Evolutionary conservation across 495 filamentous ascomycete genomes (phyloP).

Genomic region (Hyphodiscus hymeniophilus): DNA sequence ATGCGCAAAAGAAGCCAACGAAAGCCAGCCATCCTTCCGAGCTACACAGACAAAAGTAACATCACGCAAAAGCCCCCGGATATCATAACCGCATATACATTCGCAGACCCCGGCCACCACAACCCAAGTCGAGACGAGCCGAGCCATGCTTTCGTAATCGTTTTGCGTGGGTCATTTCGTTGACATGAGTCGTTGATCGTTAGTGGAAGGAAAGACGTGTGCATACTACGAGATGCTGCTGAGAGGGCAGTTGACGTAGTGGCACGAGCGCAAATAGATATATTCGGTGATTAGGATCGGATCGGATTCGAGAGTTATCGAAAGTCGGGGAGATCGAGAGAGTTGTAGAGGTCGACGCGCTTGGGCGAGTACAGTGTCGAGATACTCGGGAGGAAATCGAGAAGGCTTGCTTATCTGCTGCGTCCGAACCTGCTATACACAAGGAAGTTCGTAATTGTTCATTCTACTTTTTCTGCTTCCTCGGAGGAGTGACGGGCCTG

Average conservation of each 20-base stretch:
- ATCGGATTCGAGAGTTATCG: constrained; percentile 5
- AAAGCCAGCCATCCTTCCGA: constrained; percentile 17
- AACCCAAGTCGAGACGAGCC: constrained; percentile 2
- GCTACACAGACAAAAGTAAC: constrained; percentile 23
- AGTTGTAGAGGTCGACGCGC: constrained; percentile 7
- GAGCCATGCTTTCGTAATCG: too few species aligned
- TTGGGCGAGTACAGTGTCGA: constrained; percentile 15
- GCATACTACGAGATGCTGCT: constrained; percentile 13
- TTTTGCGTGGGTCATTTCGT: constrained; percentile 4
- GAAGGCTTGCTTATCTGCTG: constrained; percentile 53
- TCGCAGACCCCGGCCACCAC: constrained; percentile 6
- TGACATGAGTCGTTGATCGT: constrained; percentile 14
- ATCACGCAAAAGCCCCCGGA: constrained; percentile 14
- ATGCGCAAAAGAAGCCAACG: constrained; percentile 11
- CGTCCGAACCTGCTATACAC: constrained; percentile 93
- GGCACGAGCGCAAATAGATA: constrained; percentile 16
- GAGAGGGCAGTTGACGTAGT: constrained; percentile 3
- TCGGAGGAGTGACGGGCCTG: constrained; percentile 82
- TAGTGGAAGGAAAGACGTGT: constrained; percentile 14
- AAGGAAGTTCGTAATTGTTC: constrained; percentile 69
- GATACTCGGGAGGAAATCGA: constrained; percentile 21
- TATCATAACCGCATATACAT: constrained; percentile 22
- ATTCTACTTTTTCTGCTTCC: constrained; percentile 78
- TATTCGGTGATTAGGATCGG: constrained; percentile 15
- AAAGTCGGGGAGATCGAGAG: constrained; percentile 12